A percentile compares a stretch with the other conserved stretches of the same genome.
phyloP scores from a whole-genome alignment of 257 asterid genomes.

The Leonotis leonurus region DNA sequence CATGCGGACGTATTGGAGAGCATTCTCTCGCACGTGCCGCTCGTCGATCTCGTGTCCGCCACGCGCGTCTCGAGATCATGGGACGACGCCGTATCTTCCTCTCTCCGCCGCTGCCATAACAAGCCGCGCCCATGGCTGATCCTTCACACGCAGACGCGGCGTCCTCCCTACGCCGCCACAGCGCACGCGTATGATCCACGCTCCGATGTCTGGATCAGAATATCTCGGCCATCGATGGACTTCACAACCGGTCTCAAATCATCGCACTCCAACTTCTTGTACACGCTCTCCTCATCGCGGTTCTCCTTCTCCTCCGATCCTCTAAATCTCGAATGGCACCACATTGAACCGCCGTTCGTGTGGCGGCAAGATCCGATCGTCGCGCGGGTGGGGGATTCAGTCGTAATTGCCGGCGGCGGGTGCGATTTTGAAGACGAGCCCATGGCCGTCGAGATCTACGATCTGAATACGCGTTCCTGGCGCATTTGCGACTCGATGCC shows the following conservation, averaged over 20 bases:
- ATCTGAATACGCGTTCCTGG: slow-evolving; percentile 26
- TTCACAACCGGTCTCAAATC: slow-evolving; percentile 34
- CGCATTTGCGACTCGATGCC: slow-evolving; percentile 53
- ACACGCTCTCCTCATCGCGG: slow-evolving; percentile 40
- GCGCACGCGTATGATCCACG: slow-evolving; percentile 58
- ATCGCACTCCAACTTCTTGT: slow-evolving; percentile 48
- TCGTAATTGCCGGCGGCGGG: slow-evolving; percentile 70
- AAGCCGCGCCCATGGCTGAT: slow-evolving; percentile 60
- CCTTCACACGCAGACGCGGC: slow-evolving; percentile 46
- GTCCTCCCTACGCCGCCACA: slow-evolving; percentile 31
- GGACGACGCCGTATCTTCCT: slow-evolving; percentile 46
- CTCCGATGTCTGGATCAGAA: slow-evolving; percentile 45
- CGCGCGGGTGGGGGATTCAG: slow-evolving; percentile 41
- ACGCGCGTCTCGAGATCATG: slow-evolving; percentile 51
- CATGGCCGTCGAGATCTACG: slow-evolving; percentile 59
- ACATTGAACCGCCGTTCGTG: slow-evolving; percentile 36
- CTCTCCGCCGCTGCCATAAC: slow-evolving; percentile 47
- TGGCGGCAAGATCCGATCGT: slow-evolving; percentile 70
- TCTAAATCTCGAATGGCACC: slow-evolving; percentile 43
- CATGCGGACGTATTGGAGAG: slow-evolving; percentile 43
- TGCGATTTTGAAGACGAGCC: slow-evolving; percentile 73
- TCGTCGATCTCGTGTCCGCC: slow-evolving; percentile 45
- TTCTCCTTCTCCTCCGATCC: slow-evolving; percentile 59
- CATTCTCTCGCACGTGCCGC: slow-evolving; percentile 52
- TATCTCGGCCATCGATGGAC: slow-evolving; percentile 32